These are phyloP conservation scores for Tetradesmus obliquus DNA, from an alignment of 139 green algal species.

Conservation along the genomic window DNA sequence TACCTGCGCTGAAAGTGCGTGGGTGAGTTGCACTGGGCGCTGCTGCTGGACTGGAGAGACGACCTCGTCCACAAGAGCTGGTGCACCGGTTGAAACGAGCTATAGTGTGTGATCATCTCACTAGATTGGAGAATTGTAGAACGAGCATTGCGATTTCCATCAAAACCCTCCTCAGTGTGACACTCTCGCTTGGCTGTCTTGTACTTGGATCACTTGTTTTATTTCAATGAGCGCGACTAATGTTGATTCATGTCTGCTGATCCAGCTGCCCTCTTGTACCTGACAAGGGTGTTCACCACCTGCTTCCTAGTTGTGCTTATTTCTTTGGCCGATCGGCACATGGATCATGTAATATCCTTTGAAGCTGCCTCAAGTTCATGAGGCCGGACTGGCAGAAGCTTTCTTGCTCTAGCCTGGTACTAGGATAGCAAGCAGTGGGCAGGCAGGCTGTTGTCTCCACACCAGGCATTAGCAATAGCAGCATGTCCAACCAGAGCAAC, in stretches of 20 bases:
- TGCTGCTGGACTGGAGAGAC: not conserved
- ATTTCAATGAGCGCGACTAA: not conserved
- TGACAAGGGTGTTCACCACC: not conserved
- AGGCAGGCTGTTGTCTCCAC: not conserved
- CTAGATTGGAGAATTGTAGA: not conserved
- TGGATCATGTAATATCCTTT: not conserved
- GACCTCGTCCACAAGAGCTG: not conserved
- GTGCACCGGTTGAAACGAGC: not conserved
- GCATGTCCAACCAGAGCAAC: conserved; percentile 28
- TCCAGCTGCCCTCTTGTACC: not conserved
- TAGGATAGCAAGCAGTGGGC: not conserved
- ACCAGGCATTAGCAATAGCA: conserved; percentile 22
- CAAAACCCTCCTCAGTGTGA: not conserved
- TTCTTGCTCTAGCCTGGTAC: not conserved
- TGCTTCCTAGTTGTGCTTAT: not conserved
- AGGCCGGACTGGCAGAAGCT: not conserved
- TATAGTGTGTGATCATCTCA: not conserved
- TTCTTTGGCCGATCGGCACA: not conserved
- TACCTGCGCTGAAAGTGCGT: not conserved
- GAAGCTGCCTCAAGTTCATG: not conserved
- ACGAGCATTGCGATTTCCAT: not conserved
- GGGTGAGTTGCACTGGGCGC: not conserved
- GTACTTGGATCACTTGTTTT: not conserved
- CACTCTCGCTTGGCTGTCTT: not conserved
- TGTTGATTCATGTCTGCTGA: not conserved